Percentiles rank a stretch among this genome's conserved stretches.
Conservation (phyloP, 441 rosid genomes). For the Mallotus japonicus region DNA sequence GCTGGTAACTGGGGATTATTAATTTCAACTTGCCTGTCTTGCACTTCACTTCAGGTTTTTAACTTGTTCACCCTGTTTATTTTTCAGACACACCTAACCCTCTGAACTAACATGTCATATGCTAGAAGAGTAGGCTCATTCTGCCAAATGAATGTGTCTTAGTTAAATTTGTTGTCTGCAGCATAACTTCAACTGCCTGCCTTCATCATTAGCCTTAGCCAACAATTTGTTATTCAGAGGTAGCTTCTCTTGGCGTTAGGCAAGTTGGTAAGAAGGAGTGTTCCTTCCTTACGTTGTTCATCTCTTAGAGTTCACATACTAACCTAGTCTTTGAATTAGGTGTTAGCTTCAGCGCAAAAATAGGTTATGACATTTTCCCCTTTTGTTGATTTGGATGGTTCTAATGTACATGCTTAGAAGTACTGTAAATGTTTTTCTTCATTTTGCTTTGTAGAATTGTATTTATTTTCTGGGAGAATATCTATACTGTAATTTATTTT, state of each 20-base stretch:
- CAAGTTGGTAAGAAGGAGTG: slow-evolving; percentile 5
- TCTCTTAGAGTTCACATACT: not conserved
- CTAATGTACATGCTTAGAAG: not conserved
- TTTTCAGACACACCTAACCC: not conserved
- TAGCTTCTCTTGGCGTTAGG: not conserved
- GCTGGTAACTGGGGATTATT: not conserved
- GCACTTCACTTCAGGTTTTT: not conserved
- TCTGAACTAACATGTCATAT: not conserved
- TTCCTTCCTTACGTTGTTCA: not conserved
- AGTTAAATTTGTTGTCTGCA: no score
- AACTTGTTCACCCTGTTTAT: not conserved
- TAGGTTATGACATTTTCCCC: not conserved
- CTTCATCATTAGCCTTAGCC: not conserved
- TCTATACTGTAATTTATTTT: no score
- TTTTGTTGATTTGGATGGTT: not conserved
- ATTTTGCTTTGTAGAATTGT: not conserved
- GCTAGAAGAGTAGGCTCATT: not conserved
- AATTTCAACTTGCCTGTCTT: not conserved
- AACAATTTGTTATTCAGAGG: not conserved
- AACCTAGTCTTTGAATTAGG: not conserved
- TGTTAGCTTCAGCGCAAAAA: not conserved
- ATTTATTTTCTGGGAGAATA: no score
- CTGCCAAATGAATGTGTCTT: not conserved
- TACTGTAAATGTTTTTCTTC: no score
- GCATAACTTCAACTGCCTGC: not conserved